Percentiles rank a stretch among this genome's conserved stretches.
phyloP scores from a whole-genome alignment of 1,139 yeast genomes.

The Blastobotrys persicus region DNA sequence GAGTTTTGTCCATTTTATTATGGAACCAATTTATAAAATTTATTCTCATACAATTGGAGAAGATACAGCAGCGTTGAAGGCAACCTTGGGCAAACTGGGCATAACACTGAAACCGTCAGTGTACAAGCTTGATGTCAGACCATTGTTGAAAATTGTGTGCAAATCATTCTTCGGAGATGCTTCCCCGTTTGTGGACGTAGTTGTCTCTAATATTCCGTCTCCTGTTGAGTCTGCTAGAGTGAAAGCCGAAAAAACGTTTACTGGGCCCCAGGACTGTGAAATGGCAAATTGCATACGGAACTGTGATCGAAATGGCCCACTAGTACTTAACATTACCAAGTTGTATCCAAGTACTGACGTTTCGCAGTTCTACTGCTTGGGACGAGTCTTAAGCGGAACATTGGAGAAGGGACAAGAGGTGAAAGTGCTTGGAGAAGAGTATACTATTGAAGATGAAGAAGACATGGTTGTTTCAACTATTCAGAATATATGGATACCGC shows the following conservation, averaged over 20 bases:
- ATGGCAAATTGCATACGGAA: constrained; percentile 25
- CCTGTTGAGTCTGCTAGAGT: constrained; percentile 41
- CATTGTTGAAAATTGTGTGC: constrained; percentile 56
- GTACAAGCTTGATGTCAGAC: constrained; percentile 51
- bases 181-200: constrained; percentile 53
- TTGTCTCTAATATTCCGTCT: constrained; percentile 41
- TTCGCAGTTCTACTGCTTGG: constrained; percentile 49
- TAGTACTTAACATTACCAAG: constrained; percentile 62
- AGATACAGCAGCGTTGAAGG: constrained; percentile 44
- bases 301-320: constrained; percentile 44
- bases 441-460: constrained; percentile 52
- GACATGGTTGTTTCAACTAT: constrained; percentile 44
- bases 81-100: constrained; percentile 43
- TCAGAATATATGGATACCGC: constrained; percentile 55
- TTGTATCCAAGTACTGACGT: constrained; percentile 53
- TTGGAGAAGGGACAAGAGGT: constrained; percentile 50
- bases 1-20: constrained; percentile 65
- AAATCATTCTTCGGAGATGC: constrained; percentile 52
- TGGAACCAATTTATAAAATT: constrained; percentile 80
- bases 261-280: constrained; percentile 31
- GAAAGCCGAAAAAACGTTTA: constrained; percentile 26
- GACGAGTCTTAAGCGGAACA: constrained; percentile 61
- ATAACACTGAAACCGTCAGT: constrained; percentile 33
- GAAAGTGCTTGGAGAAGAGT: constrained; percentile 58
- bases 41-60: constrained; percentile 60